Evolutionary conservation across 257 asterid species (phyloP).

Genomic region (Catharanthus roseus): DNA sequence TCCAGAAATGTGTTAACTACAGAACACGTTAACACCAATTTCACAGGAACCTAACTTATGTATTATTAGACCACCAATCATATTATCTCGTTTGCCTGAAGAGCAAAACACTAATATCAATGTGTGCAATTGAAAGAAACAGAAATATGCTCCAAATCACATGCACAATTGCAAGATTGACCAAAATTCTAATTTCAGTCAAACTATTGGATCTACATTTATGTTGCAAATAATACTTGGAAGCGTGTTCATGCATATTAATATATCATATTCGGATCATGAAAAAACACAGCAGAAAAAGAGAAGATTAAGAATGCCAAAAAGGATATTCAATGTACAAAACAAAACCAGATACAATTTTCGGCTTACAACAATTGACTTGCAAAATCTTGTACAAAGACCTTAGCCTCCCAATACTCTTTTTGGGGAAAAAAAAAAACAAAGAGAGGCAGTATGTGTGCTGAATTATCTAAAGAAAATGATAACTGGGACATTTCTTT

Average conservation of each 20-base stretch:
- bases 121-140: no score
- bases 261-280: not conserved
- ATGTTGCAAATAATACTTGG: not conserved
- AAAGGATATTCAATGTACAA: not conserved
- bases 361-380: not conserved
- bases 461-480: not conserved
- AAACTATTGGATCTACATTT: not conserved
- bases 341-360: not conserved
- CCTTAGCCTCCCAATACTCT: not conserved
- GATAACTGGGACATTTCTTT: not conserved
- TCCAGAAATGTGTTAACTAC: not conserved
- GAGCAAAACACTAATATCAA: no score
- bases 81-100: no score
- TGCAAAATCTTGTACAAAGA: not conserved
- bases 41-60: not conserved
- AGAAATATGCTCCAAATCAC: no score
- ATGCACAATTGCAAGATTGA: not conserved
- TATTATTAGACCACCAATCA: not conserved
- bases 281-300: not conserved
- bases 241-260: not conserved
- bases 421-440: not conserved
- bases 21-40: not conserved
- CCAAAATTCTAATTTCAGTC: not conserved
- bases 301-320: not conserved
- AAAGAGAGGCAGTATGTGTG: not conserved